These are phyloP conservation scores for Acanthamoeba divionensis DNA, from an alignment of 208 protist genomes.

Conservation along the genomic window DNA sequence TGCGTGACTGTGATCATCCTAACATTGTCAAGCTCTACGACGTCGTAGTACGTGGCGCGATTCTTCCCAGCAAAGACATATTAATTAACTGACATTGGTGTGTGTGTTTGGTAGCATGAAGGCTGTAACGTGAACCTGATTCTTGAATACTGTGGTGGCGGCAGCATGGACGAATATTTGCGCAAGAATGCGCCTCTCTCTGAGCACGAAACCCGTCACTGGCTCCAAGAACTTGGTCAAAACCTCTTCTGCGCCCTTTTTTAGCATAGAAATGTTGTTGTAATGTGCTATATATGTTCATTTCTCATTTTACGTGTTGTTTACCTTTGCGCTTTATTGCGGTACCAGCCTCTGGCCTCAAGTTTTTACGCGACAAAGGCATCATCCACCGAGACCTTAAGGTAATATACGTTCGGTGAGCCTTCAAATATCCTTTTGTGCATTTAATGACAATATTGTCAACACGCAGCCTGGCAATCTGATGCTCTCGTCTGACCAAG, in stretches of 20 bases:
- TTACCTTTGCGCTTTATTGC: background rate
- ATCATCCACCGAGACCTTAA: constrained; percentile 55
- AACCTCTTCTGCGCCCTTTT: too few species aligned
- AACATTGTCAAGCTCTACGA: constrained; percentile 49
- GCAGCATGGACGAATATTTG: constrained; percentile 3
- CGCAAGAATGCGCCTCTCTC: background rate
- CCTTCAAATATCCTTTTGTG: too few species aligned
- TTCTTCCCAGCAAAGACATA: too few species aligned
- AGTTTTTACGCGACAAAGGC: background rate
- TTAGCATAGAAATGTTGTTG: too few species aligned
- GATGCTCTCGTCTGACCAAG: background rate
- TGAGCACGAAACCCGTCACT: background rate
- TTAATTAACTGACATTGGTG: too few species aligned
- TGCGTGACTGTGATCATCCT: constrained; percentile 27
- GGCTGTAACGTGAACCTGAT: constrained; percentile 20
- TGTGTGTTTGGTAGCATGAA: too few species aligned
- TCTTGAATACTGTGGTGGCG: constrained; percentile 33
- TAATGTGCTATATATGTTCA: too few species aligned
- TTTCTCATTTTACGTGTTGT: too few species aligned
- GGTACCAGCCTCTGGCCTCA: background rate
- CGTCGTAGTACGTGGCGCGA: background rate
- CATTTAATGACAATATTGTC: too few species aligned
- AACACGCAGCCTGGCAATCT: constrained; percentile 47
- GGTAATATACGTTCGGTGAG: too few species aligned
- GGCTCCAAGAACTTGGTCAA: constrained; percentile 6